Percentiles rank a stretch among this genome's conserved stretches.
These are phyloP conservation scores for Alternaria angustiovoidea DNA, from an alignment of 2,329 filamentous ascomycete genomes.

Conservation along the genomic window DNA sequence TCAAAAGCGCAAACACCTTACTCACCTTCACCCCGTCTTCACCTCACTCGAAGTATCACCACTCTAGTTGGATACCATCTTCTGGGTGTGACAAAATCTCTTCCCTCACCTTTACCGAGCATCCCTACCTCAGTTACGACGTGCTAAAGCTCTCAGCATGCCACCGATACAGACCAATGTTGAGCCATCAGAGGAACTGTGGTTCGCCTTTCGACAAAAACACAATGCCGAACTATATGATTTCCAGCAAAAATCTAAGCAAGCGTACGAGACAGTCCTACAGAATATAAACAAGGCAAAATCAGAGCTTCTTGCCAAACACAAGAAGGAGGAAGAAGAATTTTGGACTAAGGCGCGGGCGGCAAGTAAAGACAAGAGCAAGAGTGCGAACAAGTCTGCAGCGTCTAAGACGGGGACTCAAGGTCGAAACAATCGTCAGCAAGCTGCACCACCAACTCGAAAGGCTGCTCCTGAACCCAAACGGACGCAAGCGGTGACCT, in stretches of 20 bases:
- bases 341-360: conserved; percentile 15
- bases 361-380: background rate
- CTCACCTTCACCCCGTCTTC: conserved; percentile 9
- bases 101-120: background rate
- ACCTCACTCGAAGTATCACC: background rate
- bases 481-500: background rate
- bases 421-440: background rate
- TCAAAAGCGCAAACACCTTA: background rate
- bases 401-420: background rate
- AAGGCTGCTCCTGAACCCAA: background rate
- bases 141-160: background rate
- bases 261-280: background rate
- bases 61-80: background rate
- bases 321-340: conserved; percentile 12
- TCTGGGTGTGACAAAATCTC: background rate
- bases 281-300: background rate
- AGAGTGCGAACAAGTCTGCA: background rate
- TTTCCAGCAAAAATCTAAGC: background rate
- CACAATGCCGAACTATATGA: background rate
- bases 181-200: background rate
- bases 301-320: conserved; percentile 3
- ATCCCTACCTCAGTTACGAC: background rate
- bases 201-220: conserved; percentile 6
- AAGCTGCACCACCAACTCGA: background rate
- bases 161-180: background rate